A percentile compares a stretch with the other conserved stretches of the same genome.
Conservation (phyloP, 371 early-diverging fungal genomes). For the Rhizopus arrhizus region DNA sequence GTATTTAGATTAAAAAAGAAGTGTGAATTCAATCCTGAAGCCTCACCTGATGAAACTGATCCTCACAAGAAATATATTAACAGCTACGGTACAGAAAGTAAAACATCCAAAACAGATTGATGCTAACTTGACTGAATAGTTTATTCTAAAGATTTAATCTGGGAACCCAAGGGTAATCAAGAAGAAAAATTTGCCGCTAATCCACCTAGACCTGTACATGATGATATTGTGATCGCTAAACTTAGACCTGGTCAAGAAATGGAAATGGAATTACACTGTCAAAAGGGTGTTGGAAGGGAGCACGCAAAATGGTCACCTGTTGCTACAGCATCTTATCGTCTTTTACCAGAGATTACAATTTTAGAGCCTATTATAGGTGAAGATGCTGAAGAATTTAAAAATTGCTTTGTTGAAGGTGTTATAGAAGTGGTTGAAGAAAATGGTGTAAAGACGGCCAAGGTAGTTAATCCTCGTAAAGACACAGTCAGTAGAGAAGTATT, state of each 20-base stretch:
- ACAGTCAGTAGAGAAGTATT: constrained; percentile 95
- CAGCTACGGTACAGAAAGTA: constrained; percentile 50
- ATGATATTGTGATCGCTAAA: constrained; percentile 94
- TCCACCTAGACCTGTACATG: constrained; percentile 78
- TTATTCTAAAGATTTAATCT: constrained; percentile 78
- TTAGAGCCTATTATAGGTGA: constrained; percentile 86
- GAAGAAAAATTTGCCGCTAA: constrained; percentile 65
- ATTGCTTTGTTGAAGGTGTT: constrained; percentile 93
- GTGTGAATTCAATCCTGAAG: constrained; percentile 71
- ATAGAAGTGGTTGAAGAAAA: constrained; percentile 75
- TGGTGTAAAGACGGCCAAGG: constrained; percentile 72
- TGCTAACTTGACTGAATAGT: constrained; percentile 48
- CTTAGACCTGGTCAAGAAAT: constrained; percentile 94
- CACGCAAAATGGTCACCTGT: constrained; percentile 99
- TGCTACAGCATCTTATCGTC: constrained; percentile 94
- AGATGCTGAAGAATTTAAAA: constrained; percentile 84
- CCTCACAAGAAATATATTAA: constrained; percentile 73
- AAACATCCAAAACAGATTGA: not conserved
- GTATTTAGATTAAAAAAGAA: constrained; percentile 84
- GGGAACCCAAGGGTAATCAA: constrained; percentile 92
- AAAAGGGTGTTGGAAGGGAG: constrained; percentile 93
- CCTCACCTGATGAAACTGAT: constrained; percentile 68
- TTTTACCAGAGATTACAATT: constrained; percentile 92
- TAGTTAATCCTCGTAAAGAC: constrained; percentile 93
- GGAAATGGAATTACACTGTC: constrained; percentile 86